Evolutionary conservation across 352 stramenopile genomes (phyloP).

Genomic region (Phytophthora cactorum): DNA sequence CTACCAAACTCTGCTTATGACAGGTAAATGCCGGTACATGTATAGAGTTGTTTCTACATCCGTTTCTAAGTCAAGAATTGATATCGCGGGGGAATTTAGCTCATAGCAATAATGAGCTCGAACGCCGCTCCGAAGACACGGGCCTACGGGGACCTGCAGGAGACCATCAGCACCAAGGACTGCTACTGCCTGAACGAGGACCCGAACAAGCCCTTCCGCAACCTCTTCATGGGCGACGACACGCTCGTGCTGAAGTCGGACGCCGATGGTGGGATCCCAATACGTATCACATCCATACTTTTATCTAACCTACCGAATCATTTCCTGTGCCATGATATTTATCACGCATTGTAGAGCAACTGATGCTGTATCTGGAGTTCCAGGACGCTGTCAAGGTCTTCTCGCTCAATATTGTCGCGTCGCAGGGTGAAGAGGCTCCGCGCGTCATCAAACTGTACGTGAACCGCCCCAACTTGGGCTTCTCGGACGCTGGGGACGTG

Average conservation of each 20-base stretch:
- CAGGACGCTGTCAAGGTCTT: slow-evolving; percentile 82
- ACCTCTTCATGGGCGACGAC: slow-evolving; percentile 82
- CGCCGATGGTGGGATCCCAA: slow-evolving; percentile 52
- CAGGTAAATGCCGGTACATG: too few relatives aligned
- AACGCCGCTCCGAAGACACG: slow-evolving; percentile 45
- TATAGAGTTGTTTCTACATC: too few relatives aligned
- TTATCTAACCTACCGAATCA: background rate
- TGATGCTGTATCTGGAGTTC: slow-evolving; percentile 86
- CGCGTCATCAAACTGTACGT: slow-evolving; percentile 74
- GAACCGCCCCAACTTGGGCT: slow-evolving; percentile 77
- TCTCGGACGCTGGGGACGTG: slow-evolving; percentile 72
- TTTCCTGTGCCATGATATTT: background rate
- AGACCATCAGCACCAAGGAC: slow-evolving; percentile 59
- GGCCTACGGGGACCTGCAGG: slow-evolving; percentile 65
- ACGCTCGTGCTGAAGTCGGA: slow-evolving; percentile 82
- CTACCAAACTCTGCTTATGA: background rate
- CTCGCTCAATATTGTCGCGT: slow-evolving; percentile 70
- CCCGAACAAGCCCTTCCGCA: slow-evolving; percentile 68
- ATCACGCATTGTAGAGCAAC: slow-evolving; percentile 55
- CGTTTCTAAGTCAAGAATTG: background rate
- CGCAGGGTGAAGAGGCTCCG: slow-evolving; percentile 57
- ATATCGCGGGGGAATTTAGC: background rate
- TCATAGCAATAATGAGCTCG: slow-evolving; percentile 35
- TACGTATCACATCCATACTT: slow-evolving; percentile 6
- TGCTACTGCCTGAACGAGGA: slow-evolving; percentile 87